Percentiles rank a stretch among this genome's conserved stretches.
phyloP scores from a whole-genome alignment of 331 rosid species.

The Telfairia occidentalis region DNA sequence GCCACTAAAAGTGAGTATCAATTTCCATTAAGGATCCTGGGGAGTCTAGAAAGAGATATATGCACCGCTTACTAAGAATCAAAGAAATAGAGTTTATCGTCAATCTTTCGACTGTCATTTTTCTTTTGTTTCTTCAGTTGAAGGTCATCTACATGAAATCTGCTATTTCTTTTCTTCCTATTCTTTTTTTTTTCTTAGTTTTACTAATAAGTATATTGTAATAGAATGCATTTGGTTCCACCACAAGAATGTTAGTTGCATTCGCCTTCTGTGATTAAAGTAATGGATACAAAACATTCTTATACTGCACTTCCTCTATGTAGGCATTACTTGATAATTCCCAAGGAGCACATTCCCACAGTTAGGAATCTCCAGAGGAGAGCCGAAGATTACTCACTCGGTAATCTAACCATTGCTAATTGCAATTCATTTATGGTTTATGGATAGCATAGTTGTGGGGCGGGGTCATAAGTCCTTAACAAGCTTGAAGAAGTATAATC shows the following conservation, averaged over 20 bases:
- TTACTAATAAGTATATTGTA: not conserved
- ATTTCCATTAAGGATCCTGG: not conserved
- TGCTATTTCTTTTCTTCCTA: not conserved
- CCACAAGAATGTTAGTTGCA: slow-evolving; percentile 1
- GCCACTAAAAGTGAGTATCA: not conserved
- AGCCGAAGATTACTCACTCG: slow-evolving; percentile 56
- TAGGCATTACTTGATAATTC: slow-evolving; percentile 90
- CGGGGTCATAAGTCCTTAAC: not conserved
- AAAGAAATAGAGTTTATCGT: not conserved
- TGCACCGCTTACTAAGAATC: not conserved
- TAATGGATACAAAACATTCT: slow-evolving; percentile 4
- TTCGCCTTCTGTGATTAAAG: not conserved
- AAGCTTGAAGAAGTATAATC: not conserved
- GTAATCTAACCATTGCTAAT: slow-evolving; percentile 27
- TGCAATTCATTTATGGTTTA: not conserved
- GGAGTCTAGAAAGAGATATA: not conserved
- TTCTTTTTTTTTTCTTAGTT: not conserved
- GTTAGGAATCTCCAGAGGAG: slow-evolving; percentile 54
- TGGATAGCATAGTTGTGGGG: not conserved
- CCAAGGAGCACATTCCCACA: slow-evolving; percentile 63
- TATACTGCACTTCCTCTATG: slow-evolving; percentile 6
- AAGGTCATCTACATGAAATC: not conserved
- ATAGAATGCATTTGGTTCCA: not conserved
- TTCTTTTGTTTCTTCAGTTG: not conserved
- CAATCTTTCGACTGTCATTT: not conserved